These are phyloP conservation scores for Yamadazyma atlantica DNA, from an alignment of 1,139 yeast genomes.

Conservation along the genomic window DNA sequence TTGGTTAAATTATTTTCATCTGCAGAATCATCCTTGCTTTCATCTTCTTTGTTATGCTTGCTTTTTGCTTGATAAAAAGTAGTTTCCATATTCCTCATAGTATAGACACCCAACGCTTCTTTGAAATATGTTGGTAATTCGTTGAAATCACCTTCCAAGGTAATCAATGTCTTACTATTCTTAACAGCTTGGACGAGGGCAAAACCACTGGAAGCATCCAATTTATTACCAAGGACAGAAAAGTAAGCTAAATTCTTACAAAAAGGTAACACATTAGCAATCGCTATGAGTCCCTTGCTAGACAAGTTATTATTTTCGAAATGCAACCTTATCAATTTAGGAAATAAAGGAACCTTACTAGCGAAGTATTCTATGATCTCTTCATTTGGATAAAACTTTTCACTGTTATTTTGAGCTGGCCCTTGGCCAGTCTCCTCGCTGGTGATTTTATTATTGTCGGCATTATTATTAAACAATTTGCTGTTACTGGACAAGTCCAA, in stretches of 20 bases:
- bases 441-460: background rate
- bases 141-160: constrained; percentile 41
- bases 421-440: background rate
- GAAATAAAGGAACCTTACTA: constrained; percentile 58
- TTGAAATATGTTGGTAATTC: constrained; percentile 44
- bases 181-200: constrained; percentile 43
- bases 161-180: constrained; percentile 38
- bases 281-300: constrained; percentile 46
- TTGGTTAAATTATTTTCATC: constrained; percentile 30
- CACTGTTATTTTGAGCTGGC: background rate
- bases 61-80: constrained; percentile 18
- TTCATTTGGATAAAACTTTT: constrained; percentile 10
- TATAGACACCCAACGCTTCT: constrained; percentile 61
- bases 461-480: constrained; percentile 39
- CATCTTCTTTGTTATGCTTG: constrained; percentile 6
- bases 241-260: constrained; percentile 57
- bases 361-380: constrained; percentile 41
- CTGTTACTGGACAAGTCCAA: constrained; percentile 70
- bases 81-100: constrained; percentile 71
- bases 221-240: constrained; percentile 58
- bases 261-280: constrained; percentile 63
- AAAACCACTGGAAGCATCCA: constrained; percentile 45
- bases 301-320: constrained; percentile 59
- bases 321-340: constrained; percentile 55
- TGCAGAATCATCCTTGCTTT: constrained; percentile 5